Base-by-base conservation (phyloP, 2,329 filamentous ascomycete genomes). In the Ceratocystiopsis brevicomis region DNA sequence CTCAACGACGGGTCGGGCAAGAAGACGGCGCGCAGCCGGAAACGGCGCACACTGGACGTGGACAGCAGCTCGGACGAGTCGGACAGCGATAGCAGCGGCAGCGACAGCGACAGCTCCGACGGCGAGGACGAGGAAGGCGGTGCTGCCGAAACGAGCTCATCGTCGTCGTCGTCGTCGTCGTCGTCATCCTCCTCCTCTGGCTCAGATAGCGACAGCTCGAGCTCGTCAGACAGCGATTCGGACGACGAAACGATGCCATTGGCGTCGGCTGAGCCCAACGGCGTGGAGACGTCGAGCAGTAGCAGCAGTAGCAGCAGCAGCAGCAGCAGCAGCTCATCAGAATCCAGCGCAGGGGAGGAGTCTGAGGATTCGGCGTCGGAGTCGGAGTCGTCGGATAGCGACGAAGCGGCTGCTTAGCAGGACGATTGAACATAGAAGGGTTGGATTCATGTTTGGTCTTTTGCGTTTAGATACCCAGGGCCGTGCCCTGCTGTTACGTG, bases 21-120 rank as follows among this genome's bases (percentile, higher is more conserved):
- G 49, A 57, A 64, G 30, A 58, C 61, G 43, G 74, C 69, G 51
- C 59, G 64, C 44, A 59, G 62, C 46, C 59, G 69, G 46, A 78
- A 77, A 55, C 57, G 64, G 43, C 64, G 71, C n/a, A 64, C 61
- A 12, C 25, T 30, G 6, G 63, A 66, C 25, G 63, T 65, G 45
- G 62, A 62, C 49, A 62, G 58, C 47, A 14, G 25, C 25, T 30
- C 25, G 25, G 25, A 34, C 13, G 33, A 34, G 12, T 37, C 38
- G 19, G 46, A 45, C 18, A 36, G 39, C 6, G 45, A 46, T 13
- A 46, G 42, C 19, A 44, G 41, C 32, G 39, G 58, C 45, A 52
- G 56, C 40, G 51, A 51, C 6, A 55, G 52, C 37, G 58, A 56
- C 6, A 58, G 58, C 14, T 53, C 53, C 11, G 54, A 52, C 2